A percentile compares a stretch with the other conserved stretches of the same genome.
These are phyloP conservation scores for Populus euphratica DNA, from an alignment of 345 rosid genomes.

Conservation along the genomic window DNA sequence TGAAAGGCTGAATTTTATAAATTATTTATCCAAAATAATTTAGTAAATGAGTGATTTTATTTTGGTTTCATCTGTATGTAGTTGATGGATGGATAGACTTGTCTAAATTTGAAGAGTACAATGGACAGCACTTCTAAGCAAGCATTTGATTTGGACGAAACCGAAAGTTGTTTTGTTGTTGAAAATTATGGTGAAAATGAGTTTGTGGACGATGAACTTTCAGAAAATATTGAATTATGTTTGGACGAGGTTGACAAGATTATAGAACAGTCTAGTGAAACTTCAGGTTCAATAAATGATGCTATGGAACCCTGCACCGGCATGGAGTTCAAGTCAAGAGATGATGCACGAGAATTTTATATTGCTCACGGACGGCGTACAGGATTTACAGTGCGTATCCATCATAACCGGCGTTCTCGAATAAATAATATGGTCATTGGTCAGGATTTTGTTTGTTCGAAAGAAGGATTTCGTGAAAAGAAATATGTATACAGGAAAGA, in stretches of 20 bases:
- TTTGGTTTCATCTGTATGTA: neutral
- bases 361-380: constrained; percentile 40
- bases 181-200: constrained; percentile 30
- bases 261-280: constrained; percentile 27
- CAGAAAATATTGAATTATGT: constrained; percentile 29
- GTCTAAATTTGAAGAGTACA: constrained; percentile 6
- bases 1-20: too few species aligned
- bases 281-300: constrained; percentile 14
- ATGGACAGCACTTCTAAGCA: constrained; percentile 41
- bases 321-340: constrained; percentile 47
- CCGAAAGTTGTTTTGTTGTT: constrained; percentile 26
- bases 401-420: constrained; percentile 49
- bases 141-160: constrained; percentile 38
- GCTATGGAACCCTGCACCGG: constrained; percentile 33
- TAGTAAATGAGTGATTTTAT: neutral
- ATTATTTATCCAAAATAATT: neutral
- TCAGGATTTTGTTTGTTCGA: constrained; percentile 57
- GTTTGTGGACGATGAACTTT: constrained; percentile 30
- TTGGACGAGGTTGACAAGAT: constrained; percentile 39
- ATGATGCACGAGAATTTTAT: constrained; percentile 47
- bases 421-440: constrained; percentile 47
- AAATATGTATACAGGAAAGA: constrained; percentile 49
- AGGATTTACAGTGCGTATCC: constrained; percentile 50
- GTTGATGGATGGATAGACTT: constrained; percentile 8
- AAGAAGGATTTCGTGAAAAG: constrained; percentile 55